A percentile compares a stretch with the other conserved stretches of the same genome.
Conservation (phyloP, 192 early-diverging fungal species). For the Podila epigama region DNA sequence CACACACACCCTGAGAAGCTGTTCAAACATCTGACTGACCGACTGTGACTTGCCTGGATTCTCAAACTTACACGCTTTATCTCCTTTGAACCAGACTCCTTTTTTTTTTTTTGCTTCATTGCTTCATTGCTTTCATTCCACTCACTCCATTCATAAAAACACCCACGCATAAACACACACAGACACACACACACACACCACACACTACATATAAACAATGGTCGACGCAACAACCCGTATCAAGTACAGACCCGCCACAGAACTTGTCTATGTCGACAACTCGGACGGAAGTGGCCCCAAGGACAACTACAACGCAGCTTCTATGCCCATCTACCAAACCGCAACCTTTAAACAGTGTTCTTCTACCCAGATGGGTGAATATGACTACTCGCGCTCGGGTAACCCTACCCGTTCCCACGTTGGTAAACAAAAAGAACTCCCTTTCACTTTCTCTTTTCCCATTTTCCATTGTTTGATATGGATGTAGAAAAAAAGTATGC, state of each 20-base stretch:
- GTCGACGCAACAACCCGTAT: conserved; percentile 39
- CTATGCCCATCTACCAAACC: conserved; percentile 97
- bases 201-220: conserved; percentile 9
- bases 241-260: conserved; percentile 76
- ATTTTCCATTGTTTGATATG: not conserved
- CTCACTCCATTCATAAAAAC: no score
- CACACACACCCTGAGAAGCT: no score
- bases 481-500: not conserved
- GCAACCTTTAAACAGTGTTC: conserved; percentile 95
- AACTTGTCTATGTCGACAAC: conserved; percentile 78
- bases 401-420: conserved; percentile 97
- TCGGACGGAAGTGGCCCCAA: conserved; percentile 61
- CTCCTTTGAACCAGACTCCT: no score
- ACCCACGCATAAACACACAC: not conserved
- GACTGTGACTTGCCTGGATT: no score
- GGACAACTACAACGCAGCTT: conserved; percentile 90
- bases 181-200: not conserved
- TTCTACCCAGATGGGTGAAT: conserved; percentile 85
- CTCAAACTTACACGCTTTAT: no score
- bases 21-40: no score
- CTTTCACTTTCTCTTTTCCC: not conserved
- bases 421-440: conserved; percentile 50
- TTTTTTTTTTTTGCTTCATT: no score
- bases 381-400: conserved; percentile 95
- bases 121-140: no score